Evolutionary conservation across 2,329 filamentous ascomycete species (phyloP).

Genomic region (Monosporascus sp.): DNA sequence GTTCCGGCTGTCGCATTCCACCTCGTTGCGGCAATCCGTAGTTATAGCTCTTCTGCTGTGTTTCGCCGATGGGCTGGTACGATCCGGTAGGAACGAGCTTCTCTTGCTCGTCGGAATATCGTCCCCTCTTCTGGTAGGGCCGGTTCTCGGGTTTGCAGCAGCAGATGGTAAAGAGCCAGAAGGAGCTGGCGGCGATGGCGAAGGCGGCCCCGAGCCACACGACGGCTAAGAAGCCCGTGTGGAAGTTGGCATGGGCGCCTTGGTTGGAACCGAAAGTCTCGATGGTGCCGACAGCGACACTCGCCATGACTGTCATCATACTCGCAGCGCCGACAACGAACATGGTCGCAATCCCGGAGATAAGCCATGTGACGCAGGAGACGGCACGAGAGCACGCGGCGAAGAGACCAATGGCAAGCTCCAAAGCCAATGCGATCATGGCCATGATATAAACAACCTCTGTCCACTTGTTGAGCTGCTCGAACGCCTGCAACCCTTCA

Average conservation of each 20-base stretch:
- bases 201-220: constrained; percentile 80
- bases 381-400: constrained; percentile 78
- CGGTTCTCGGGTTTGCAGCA: constrained; percentile 69
- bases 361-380: constrained; percentile 74
- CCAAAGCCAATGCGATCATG: constrained; percentile 61
- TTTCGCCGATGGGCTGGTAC: constrained; percentile 41
- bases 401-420: constrained; percentile 74
- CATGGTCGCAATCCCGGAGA: constrained; percentile 57
- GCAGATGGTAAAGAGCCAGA: constrained; percentile 90
- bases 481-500: constrained; percentile 66
- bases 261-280: constrained; percentile 64
- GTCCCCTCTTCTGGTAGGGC: constrained; percentile 20
- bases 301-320: constrained; percentile 69
- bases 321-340: constrained; percentile 58
- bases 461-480: constrained; percentile 72
- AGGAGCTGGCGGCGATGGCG: constrained; percentile 67
- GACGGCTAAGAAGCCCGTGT: constrained; percentile 62
- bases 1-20: constrained; percentile 37
- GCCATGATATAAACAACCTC: constrained; percentile 75
- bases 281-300: constrained; percentile 63
- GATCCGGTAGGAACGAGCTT: constrained; percentile 40
- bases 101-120: constrained; percentile 36
- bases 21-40: constrained; percentile 36
- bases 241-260: constrained; percentile 61
- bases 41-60: constrained; percentile 29